Evolutionary conservation across 2,329 filamentous ascomycete species (phyloP).

Genomic region (Xylaria sp.): DNA sequence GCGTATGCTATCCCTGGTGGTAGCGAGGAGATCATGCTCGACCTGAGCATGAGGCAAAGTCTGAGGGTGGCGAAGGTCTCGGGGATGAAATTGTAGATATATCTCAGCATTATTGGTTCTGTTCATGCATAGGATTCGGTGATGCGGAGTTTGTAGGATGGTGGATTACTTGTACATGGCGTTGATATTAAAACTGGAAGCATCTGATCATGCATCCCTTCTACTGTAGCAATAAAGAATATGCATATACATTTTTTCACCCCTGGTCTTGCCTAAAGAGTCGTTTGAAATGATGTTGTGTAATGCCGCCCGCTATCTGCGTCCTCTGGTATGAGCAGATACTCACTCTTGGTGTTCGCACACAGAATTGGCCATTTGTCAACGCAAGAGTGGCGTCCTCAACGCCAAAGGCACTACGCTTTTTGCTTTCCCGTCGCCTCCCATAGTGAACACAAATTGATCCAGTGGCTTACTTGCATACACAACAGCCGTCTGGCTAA

Average conservation of each 20-base stretch:
- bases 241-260: not conserved
- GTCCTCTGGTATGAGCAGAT: not conserved
- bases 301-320: not conserved
- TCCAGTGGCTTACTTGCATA: constrained; percentile 47
- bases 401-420: constrained; percentile 44
- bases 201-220: not conserved
- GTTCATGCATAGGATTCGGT: constrained; percentile 11
- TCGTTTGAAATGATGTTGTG: not conserved
- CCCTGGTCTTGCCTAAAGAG: not conserved
- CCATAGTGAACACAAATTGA: constrained; percentile 46
- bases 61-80: constrained; percentile 87
- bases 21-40: constrained; percentile 98
- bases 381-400: constrained; percentile 31
- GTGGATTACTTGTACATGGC: constrained; percentile 1
- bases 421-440: constrained; percentile 36
- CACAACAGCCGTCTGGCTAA: constrained; percentile 43
- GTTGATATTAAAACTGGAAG: constrained; percentile 1
- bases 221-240: not conserved
- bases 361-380: not conserved
- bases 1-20: constrained; percentile 97
- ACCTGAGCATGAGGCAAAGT: constrained; percentile 91
- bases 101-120: not conserved
- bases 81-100: constrained; percentile 88
- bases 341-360: not conserved
- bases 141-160: not conserved